Evolutionary conservation across 225 moss, liverwort and hornwort genomes (phyloP), one percentile per base, ranked within the genome.

Genomic region (Thuidium tamariscinum): DNA sequence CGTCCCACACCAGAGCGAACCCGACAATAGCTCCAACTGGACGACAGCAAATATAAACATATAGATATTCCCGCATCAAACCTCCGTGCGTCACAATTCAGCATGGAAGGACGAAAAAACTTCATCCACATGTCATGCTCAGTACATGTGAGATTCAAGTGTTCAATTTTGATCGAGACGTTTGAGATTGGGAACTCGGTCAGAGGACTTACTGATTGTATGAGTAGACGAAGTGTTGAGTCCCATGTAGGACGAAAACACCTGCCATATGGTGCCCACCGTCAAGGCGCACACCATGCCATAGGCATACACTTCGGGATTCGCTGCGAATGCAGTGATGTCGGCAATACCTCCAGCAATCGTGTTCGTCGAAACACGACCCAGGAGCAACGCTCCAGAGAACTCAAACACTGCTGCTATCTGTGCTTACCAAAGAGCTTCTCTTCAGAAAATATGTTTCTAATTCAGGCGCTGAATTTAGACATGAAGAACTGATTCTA

Each of bases 251-350:
- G 94, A 95, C 51, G 93, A 91, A 7, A 89, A 16, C 21, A 94
- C 84, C 68, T 91, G 94, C 95, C 95, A 95, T 37, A 95, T 79
- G 16, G 94, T 94, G 41, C 95, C 94, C 34, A 94, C 89, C 3
- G 87, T 87, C 87, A 94, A 84, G n/a, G 95, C 95, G 83, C 95
- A 94, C 73, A 93, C 93, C 94, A 94, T 95, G 70, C 95, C 95
- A 72, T 95, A 95, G 19, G 95, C 95, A 66, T 92, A 95, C 39
- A 93, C 95, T 83, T 95, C 94, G 11, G 94, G 95, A 55, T 89
- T 89, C 9, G 72, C 85, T 27, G 78, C 61, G 88, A 95, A 95
- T 16, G 92, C 85, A 25, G 34, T 92, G 83, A 94, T 94, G 52
- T 95, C 89, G 26, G 95, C 95, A 29, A 95, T 94, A 8, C 95